Base-by-base conservation (phyloP, 306 rosid species). In the Acacia acuminata region DNA sequence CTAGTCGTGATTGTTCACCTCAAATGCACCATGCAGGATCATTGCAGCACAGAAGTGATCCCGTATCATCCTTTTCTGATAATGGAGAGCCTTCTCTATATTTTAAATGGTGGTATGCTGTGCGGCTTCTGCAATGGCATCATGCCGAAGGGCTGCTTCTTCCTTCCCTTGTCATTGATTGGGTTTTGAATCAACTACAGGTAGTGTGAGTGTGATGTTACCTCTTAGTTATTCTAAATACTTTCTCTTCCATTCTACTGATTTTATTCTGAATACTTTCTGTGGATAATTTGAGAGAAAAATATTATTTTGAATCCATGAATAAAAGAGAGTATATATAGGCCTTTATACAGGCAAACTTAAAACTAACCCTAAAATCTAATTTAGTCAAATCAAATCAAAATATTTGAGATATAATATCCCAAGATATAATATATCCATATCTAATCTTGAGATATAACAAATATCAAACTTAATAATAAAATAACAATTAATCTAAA, bases 31-130 rank as follows among this genome's bases (percentile, higher is more conserved):
- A 90, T 87, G 47, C 90, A 76, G 96, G 92, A 56, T 82, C 91
- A 17, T 48, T 85, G 50, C 92, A 89, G 82, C 91, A 89, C 69
- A 90, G 89, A 83, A 81, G 80, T 77, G 92, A 92, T 79, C 86
- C 82, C 3, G 75, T 83, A 64, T 86, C 86, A 78, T 83, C 92
- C 58, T 77, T 82, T 36, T 88, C 86, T 83, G 94, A 90, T 68
- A 89, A 90, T 73, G 94, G 90, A 77, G 97, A 89, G 81, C 92
- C 97, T 71, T 93, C 99, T 45, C 78, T 90, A 77, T 94, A 96
- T 89, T 91, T 91, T 82, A 94, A 85, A 88, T 96, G 99, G 99
- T 89, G 98, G 99, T 92, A 96, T 82, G 83, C 91, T 84, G 93
- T 91, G 53, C 91, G 97, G 53, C 98, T 94, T 27, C 85, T 96